These are phyloP conservation scores for Tephrocybe rancida DNA, from an alignment of 768 basidiomycete species.

Conservation along the genomic window DNA sequence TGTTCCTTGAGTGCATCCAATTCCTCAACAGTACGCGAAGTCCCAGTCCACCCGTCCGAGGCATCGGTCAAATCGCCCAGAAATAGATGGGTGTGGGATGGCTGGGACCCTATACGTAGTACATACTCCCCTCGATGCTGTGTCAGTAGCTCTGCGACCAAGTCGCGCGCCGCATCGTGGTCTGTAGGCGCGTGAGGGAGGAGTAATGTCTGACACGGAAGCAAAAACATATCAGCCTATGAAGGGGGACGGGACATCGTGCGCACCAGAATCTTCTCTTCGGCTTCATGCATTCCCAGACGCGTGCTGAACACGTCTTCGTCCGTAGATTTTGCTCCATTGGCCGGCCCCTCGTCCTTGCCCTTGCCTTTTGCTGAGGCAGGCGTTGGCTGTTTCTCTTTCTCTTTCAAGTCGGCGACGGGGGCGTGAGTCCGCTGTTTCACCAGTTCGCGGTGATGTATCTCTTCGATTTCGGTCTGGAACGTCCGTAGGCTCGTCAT, in stretches of 20 bases:
- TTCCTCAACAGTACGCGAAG: constrained; percentile 50
- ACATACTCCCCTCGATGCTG: constrained; percentile 74
- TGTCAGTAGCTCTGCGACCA: constrained; percentile 67
- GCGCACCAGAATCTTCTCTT: constrained; percentile 57
- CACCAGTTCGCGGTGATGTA: constrained; percentile 65
- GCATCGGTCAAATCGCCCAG: constrained; percentile 50
- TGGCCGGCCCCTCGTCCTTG: constrained; percentile 32
- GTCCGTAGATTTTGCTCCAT: constrained; percentile 10
- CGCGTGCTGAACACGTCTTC: constrained; percentile 9
- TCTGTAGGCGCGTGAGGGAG: constrained; percentile 42
- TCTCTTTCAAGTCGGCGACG: constrained; percentile 35
- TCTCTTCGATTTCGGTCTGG: constrained; percentile 79
- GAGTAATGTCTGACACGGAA: constrained; percentile 41
- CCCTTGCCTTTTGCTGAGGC: constrained; percentile 39
- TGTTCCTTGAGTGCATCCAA: constrained; percentile 45
- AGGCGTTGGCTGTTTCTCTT: constrained; percentile 25
- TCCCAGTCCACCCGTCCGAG: constrained; percentile 58
- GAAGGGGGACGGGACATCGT: not conserved
- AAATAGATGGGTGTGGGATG: constrained; percentile 58
- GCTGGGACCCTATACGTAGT: constrained; percentile 70
- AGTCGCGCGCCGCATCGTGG: constrained; percentile 60
- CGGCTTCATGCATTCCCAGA: constrained; percentile 45
- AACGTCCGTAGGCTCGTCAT: constrained; percentile 64
- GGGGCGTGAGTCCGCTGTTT: constrained; percentile 55
- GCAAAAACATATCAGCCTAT: constrained; percentile 5